Base-by-base conservation (phyloP, 495 filamentous ascomycete genomes). In the Friedmanniomyces simplex region DNA sequence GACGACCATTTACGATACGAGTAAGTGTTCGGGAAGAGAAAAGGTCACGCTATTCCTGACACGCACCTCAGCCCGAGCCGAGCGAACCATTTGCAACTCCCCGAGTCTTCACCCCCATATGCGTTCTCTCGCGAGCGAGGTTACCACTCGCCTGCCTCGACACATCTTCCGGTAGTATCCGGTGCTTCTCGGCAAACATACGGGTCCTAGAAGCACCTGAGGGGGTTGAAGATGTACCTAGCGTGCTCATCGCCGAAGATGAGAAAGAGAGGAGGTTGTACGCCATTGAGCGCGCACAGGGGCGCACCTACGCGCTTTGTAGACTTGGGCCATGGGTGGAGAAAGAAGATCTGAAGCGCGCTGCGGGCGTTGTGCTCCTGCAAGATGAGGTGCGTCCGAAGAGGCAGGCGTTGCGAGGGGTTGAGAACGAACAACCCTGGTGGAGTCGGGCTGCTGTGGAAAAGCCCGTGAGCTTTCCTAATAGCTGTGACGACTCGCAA, bases 261-360 rank as follows among this genome's bases (percentile, higher is more conserved):
- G 76, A 83, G 37, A 71, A 70, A 10, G 79, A 79, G 64, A 77
- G 75, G 22, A 75, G 74, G 8, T 60, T 87, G 5, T 91, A 84
- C 67, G 84, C 82, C 14, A 68, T 95, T 32, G 90, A 96, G 70
- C 72, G 79, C n/a, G 84, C 87, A 26, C 76, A 76, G 49, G 64
- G 69, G 46, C 79, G 81, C 0, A 73, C 89, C 12, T 94, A 87
- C 68, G 80, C 81, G 14, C 63, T 93, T 10, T 89, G 82, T 63
- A 84, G 81, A 60, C 72, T 96, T 50, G 83, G 77, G 0, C 66
- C 72, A 2, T 85, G 82, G 80, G 79, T 90, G 16, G 77, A 78
- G 57, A 60, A 81, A 28, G 69, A 76, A 54, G 57, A 62, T 10
- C 41, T 52, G n/a, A 39, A 65, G 21, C 50, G 66, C 69, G 49